Base-by-base conservation (phyloP, 164 flowering plant species). In the Nelumbo lutea region DNA sequence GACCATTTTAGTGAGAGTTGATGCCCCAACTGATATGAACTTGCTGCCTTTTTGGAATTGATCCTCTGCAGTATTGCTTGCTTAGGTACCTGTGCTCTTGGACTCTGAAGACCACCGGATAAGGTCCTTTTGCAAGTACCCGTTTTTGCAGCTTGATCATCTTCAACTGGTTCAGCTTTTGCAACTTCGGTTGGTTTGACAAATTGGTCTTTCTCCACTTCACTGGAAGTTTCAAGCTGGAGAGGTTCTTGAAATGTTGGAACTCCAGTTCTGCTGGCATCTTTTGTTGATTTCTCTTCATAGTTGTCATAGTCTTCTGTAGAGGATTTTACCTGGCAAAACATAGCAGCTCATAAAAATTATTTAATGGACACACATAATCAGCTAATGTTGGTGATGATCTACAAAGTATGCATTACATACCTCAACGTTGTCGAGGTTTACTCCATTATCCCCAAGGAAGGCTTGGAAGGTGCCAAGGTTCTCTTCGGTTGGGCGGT, bases 21-120 rank as follows among this genome's bases (percentile, higher is more conserved):
- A 71, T 85, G 77, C 4, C 95, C 93, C 44, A 90, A 71, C 65
- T 94, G 91, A 48, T 86, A 90, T 51, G 97, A 88, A 7, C 73
- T 76, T 14, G 79, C 79, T 4, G 79, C 75, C 61, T 85, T 87
- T 80, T 90, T 91, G 14, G 97, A 87, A 69, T 90, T 85, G 69
- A 94, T 91, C 69, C 98, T 82, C 71, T 87, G 76, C 74, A 90
- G 70, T 64, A 94, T 88, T 1, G 83, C 87, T 3, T 47, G 84
- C 70, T 81, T 64, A 7, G 95, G 87, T 40, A 89, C 91, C 52
- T 85, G 88, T 9, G 91, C 77, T 78, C 69, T 83, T 0, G 90
- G 89, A 70, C 91, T 91, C 69, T 75, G 85, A 41, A 89, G 87
- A 56, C 97, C 94, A 11, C 97, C 97, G 2, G 97, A 92, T 69